phyloP scores from a whole-genome alignment of 2,329 filamentous ascomycete species.

The Eurotiales sp. region DNA sequence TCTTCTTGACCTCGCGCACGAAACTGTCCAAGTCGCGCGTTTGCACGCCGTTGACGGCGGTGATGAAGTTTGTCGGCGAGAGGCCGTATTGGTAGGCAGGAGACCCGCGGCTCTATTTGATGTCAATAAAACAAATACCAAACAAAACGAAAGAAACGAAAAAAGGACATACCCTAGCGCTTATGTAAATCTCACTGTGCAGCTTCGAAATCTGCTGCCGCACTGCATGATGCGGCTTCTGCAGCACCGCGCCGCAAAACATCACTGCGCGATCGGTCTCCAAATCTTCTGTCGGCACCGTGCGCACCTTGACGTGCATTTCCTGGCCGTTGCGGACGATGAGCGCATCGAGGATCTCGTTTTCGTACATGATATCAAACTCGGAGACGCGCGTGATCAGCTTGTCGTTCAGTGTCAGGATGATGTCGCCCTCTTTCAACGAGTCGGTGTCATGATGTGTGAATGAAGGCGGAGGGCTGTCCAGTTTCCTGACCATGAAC shows the following conservation, averaged over 20 bases:
- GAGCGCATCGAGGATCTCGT: constrained; percentile 75
- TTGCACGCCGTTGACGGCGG: constrained; percentile 83
- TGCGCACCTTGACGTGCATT: constrained; percentile 71
- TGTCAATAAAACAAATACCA: neutral
- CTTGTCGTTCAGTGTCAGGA: constrained; percentile 84
- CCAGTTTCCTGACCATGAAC: constrained; percentile 95
- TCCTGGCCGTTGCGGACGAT: constrained; percentile 83
- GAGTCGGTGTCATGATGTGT: constrained; percentile 48
- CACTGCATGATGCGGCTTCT: constrained; percentile 92
- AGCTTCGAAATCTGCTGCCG: constrained; percentile 96
- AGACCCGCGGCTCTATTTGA: constrained; percentile 63
- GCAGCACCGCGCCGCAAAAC: constrained; percentile 92
- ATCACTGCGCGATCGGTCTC: constrained; percentile 89
- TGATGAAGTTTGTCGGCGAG: constrained; percentile 95
- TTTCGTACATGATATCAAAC: constrained; percentile 93
- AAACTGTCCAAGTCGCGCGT: constrained; percentile 82
- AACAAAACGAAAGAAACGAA: neutral
- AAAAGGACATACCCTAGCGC: constrained; percentile 56
- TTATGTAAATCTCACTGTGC: constrained; percentile 94
- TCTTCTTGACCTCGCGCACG: constrained; percentile 74
- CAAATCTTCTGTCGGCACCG: constrained; percentile 81
- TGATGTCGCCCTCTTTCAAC: constrained; percentile 84
- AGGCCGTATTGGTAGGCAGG: constrained; percentile 87
- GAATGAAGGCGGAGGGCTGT: constrained; percentile 53
- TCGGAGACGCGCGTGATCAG: constrained; percentile 91